These are phyloP conservation scores for Lepraria neglecta DNA, from an alignment of 495 filamentous ascomycete species.

Conservation along the genomic window DNA sequence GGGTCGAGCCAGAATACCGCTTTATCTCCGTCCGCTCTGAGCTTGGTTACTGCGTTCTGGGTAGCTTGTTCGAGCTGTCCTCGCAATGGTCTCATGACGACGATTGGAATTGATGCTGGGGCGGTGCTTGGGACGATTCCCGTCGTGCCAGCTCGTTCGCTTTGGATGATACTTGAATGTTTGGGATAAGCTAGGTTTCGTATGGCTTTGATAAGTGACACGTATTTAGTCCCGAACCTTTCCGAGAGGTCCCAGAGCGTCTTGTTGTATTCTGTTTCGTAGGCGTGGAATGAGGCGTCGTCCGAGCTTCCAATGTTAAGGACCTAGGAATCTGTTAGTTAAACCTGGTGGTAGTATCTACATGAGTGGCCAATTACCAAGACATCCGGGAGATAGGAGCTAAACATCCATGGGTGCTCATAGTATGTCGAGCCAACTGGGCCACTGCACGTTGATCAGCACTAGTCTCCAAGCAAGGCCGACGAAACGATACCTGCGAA, in stretches of 20 bases:
- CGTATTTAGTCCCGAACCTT: constrained; percentile 36
- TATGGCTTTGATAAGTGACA: constrained; percentile 36
- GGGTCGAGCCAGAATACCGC: constrained; percentile 36
- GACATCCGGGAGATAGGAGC: constrained; percentile 34
- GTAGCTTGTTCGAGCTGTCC: constrained; percentile 39
- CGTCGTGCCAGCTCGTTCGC: constrained; percentile 18
- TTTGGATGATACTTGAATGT: constrained; percentile 31
- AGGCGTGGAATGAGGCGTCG: constrained; percentile 28
- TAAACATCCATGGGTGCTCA: constrained; percentile 35
- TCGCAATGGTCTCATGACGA: constrained; percentile 37
- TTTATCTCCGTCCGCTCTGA: constrained; percentile 34
- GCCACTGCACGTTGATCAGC: constrained; percentile 29
- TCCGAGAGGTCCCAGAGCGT: constrained; percentile 31
- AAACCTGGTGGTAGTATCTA: neutral
- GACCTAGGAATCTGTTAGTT: constrained; percentile 25
- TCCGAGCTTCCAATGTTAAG: constrained; percentile 36
- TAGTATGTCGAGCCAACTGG: constrained; percentile 33
- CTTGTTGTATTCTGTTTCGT: constrained; percentile 31
- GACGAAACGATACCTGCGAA: constrained; percentile 31
- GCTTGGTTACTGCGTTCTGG: constrained; percentile 32
- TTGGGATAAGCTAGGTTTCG: constrained; percentile 36
- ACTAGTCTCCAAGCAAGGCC: neutral
- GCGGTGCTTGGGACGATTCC: constrained; percentile 20
- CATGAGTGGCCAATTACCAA: constrained; percentile 24
- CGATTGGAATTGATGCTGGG: constrained; percentile 34